These are phyloP conservation scores for Ceratobasidium sp. DNA, from an alignment of 1,284 basidiomycete species.

Conservation along the genomic window DNA sequence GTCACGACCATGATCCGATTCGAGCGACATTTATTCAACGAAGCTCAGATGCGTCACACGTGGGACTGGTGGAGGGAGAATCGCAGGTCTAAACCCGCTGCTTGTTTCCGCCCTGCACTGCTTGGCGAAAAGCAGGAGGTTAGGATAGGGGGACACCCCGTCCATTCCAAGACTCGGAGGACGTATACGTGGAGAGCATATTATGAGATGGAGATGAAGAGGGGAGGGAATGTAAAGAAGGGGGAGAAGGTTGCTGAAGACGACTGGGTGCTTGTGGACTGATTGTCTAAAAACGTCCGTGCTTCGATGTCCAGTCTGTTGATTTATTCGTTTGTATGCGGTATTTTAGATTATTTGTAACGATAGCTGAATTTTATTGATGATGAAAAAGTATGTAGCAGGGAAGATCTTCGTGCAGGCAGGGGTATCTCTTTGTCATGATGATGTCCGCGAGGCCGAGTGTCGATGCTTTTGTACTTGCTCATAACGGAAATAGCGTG, in stretches of 20 bases:
- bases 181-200: slow-evolving; percentile 28
- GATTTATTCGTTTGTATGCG: too few species aligned
- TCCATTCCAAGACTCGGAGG: slow-evolving; percentile 10
- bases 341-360: too few species aligned
- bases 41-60: slow-evolving; percentile 23
- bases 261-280: slow-evolving; percentile 18
- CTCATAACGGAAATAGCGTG: too few species aligned
- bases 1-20: slow-evolving; percentile 24
- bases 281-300: too few species aligned
- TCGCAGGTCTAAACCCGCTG: neutral
- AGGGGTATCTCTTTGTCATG: too few species aligned
- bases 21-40: slow-evolving; percentile 6
- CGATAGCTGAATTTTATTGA: too few species aligned
- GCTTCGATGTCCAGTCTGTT: too few species aligned
- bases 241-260: neutral
- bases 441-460: too few species aligned
- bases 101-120: slow-evolving; percentile 7
- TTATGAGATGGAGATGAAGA: neutral
- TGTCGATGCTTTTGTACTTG: too few species aligned
- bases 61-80: slow-evolving; percentile 17
- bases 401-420: too few species aligned
- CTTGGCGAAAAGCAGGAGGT: neutral
- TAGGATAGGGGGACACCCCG: slow-evolving; percentile 2
- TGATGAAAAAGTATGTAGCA: too few species aligned
- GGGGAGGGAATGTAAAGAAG: neutral